A percentile compares a stretch with the other conserved stretches of the same genome.
Evolutionary conservation across 1,284 basidiomycete species (phyloP).

Genomic region (Inonotus hispidus): DNA sequence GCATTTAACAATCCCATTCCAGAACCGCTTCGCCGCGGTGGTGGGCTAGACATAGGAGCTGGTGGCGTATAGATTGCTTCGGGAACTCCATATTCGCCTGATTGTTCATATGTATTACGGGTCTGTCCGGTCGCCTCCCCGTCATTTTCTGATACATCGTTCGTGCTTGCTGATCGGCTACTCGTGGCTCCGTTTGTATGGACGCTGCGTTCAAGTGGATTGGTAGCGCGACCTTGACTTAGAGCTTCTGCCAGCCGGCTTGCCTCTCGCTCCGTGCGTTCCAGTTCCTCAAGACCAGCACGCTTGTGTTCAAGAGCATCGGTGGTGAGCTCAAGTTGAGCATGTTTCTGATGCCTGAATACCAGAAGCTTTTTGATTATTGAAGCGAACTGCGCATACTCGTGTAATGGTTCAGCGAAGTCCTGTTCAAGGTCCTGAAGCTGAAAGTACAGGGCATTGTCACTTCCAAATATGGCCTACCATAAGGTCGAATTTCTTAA

Average conservation of each 20-base stretch:
- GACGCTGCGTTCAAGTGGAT: conserved; percentile 23
- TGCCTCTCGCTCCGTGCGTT: conserved; percentile 90
- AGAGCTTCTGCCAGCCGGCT: conserved; percentile 86
- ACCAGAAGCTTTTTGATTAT: conserved; percentile 93
- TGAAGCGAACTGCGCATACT: conserved; percentile 91
- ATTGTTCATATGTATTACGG: conserved; percentile 21
- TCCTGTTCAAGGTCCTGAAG: conserved; percentile 88
- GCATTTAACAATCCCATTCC: conserved; percentile 90
- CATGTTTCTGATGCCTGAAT: conserved; percentile 97
- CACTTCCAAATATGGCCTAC: conserved; percentile 1
- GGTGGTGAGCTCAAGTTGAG: conserved; percentile 96
- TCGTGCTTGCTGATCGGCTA: background rate
- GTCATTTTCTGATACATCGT: background rate
- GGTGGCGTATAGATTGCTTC: conserved; percentile 54
- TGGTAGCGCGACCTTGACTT: conserved; percentile 42
- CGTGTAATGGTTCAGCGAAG: conserved; percentile 94
- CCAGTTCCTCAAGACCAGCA: conserved; percentile 84
- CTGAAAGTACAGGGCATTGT: conserved; percentile 36
- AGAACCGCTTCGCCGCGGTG: conserved; percentile 50
- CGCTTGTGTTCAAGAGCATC: conserved; percentile 86
- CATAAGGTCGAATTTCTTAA: conserved; percentile 16
- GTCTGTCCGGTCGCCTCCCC: conserved; percentile 21
- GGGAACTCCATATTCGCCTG: conserved; percentile 21
- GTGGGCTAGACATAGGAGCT: conserved; percentile 68
- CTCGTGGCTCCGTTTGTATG: conserved; percentile 9